Conservation (phyloP, 2,329 filamentous ascomycete genomes). For the Lizonia empirigonia region DNA sequence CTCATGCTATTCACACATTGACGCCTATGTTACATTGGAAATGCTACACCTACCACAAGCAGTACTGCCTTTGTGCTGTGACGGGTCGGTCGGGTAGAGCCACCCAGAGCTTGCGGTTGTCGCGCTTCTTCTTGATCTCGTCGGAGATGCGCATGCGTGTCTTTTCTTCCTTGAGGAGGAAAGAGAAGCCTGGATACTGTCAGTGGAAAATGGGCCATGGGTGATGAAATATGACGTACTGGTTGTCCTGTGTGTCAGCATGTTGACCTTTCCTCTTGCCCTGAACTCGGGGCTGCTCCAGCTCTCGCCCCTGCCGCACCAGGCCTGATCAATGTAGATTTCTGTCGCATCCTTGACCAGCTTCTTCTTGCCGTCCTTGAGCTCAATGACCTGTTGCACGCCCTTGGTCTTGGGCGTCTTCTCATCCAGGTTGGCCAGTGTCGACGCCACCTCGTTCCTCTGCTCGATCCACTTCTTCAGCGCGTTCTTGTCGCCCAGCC, state of each 20-base stretch:
- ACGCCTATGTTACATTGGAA: slow-evolving; percentile 8
- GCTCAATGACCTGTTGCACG: slow-evolving; percentile 58
- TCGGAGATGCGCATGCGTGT: slow-evolving; percentile 81
- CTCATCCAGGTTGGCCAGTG: slow-evolving; percentile 16
- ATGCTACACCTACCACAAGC: slow-evolving; percentile 72
- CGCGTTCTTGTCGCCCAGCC: slow-evolving; percentile 57
- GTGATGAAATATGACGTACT: slow-evolving; percentile 59
- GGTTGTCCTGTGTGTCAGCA: slow-evolving; percentile 73
- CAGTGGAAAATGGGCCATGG: background rate
- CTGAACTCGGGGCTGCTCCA: slow-evolving; percentile 68
- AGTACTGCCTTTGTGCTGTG: slow-evolving; percentile 84
- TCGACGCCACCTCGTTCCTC: slow-evolving; percentile 12
- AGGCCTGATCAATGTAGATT: slow-evolving; percentile 90
- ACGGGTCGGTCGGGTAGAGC: slow-evolving; percentile 86
- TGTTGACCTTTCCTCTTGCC: slow-evolving; percentile 73
- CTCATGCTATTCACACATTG: slow-evolving; percentile 10
- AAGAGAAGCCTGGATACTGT: slow-evolving; percentile 65
- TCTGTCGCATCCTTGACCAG: slow-evolving; percentile 74
- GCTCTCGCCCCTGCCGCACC: slow-evolving; percentile 75
- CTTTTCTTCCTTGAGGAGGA: slow-evolving; percentile 91
- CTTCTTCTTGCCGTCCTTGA: slow-evolving; percentile 76
- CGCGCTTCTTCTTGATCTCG: slow-evolving; percentile 77
- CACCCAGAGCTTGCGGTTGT: slow-evolving; percentile 79
- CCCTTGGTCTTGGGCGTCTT: slow-evolving; percentile 52
- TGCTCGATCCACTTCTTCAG: slow-evolving; percentile 30